Conservation (phyloP, 78 protist species). For the Dictyostelium purpureum region DNA sequence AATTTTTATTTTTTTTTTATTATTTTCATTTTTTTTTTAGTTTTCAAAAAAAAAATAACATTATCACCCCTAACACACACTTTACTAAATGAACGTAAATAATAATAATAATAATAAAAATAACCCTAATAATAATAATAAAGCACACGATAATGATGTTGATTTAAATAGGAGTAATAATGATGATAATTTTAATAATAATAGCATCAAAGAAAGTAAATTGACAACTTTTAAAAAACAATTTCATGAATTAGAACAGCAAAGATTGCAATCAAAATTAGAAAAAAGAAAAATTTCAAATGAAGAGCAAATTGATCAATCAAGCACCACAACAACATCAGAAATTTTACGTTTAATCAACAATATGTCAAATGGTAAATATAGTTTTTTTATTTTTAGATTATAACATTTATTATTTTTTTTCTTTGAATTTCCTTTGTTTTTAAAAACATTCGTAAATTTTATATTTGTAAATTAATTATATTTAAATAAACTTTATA, state of each 20-base stretch:
- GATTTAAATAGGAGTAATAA: not conserved
- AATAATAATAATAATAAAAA: not conserved
- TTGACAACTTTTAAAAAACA: not conserved
- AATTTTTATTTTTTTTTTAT: not conserved
- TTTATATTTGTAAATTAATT: too few relatives aligned
- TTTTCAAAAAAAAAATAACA: too few relatives aligned
- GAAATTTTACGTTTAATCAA: constrained; percentile 4
- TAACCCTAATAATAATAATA: not conserved
- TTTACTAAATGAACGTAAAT: too few relatives aligned
- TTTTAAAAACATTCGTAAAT: too few relatives aligned
- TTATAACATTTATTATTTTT: not conserved
- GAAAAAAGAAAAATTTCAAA: constrained; percentile 3
- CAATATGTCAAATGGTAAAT: not conserved
- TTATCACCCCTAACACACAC: not conserved
- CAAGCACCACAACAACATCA: not conserved
- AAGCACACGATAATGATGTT: not conserved
- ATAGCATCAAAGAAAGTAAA: not conserved
- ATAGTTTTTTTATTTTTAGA: not conserved
- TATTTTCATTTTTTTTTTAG: not conserved
- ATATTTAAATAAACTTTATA: too few relatives aligned
- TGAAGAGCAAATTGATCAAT: constrained; percentile 21
- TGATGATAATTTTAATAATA: not conserved
- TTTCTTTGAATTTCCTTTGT: too few relatives aligned
- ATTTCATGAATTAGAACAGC: constrained; percentile 22
- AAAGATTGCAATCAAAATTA: constrained; percentile 13